phyloP scores from a whole-genome alignment of 2,329 filamentous ascomycete species.

The Colletotrichum sp. region DNA sequence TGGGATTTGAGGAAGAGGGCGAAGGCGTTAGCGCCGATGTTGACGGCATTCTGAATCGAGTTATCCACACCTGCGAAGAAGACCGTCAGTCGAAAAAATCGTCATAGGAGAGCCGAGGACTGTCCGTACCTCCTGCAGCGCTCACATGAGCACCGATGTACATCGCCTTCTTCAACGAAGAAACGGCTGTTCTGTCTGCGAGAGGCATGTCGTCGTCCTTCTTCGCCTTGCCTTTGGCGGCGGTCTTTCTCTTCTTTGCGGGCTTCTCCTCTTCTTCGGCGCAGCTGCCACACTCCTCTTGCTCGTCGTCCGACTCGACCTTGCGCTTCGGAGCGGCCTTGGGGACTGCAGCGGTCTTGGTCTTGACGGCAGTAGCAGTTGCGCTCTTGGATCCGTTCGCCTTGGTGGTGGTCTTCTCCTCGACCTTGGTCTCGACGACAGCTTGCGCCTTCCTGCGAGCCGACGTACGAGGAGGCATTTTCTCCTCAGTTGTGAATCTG shows the following conservation, averaged over 20 bases:
- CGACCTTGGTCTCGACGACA: constrained; percentile 27
- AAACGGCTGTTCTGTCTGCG: constrained; percentile 67
- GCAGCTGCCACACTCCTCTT: constrained; percentile 28
- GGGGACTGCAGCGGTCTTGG: constrained; percentile 19
- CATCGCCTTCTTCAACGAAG: constrained; percentile 71
- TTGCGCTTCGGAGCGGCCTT: constrained; percentile 34
- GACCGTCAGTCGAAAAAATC: background rate
- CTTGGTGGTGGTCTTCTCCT: constrained; percentile 24
- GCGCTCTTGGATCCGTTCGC: constrained; percentile 6
- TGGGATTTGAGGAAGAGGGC: constrained; percentile 96
- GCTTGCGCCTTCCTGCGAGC: constrained; percentile 33
- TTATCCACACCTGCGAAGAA: constrained; percentile 78
- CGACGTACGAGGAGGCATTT: constrained; percentile 39
- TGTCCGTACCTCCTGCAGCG: constrained; percentile 75
- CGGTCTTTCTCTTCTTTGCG: constrained; percentile 49
- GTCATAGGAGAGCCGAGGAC: background rate
- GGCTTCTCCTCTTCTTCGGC: constrained; percentile 27
- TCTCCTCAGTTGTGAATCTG: background rate
- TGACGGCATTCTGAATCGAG: constrained; percentile 75
- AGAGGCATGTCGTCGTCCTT: constrained; percentile 63
- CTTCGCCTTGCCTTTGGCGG: constrained; percentile 34
- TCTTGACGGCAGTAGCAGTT: constrained; percentile 1
- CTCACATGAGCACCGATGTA: constrained; percentile 93
- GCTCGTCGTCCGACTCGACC: constrained; percentile 27
- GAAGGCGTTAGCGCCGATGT: constrained; percentile 91